A percentile compares a stretch with the other conserved stretches of the same genome.
Evolutionary conservation across 768 basidiomycete genomes (phyloP).

Genomic region (Glaciozyma martinii): DNA sequence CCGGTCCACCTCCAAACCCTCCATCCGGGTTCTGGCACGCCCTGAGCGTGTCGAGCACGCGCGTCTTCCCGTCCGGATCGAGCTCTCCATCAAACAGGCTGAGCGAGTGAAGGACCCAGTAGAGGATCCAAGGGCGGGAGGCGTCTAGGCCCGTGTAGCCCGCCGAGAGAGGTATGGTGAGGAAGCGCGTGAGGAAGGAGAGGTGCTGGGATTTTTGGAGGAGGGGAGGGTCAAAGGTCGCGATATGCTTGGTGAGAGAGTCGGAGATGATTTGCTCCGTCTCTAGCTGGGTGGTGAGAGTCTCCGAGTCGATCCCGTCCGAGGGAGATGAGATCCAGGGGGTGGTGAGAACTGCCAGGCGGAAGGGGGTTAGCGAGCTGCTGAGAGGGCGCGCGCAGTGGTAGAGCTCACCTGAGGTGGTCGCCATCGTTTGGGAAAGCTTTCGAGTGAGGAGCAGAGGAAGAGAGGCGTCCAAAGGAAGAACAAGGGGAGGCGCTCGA

Average conservation of each 20-base stretch:
- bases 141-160: slow-evolving; percentile 81
- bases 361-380: no score
- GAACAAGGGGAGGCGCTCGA: no score
- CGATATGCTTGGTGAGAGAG: slow-evolving; percentile 8
- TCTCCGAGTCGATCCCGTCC: slow-evolving; percentile 18
- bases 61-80: slow-evolving; percentile 6
- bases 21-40: slow-evolving; percentile 75
- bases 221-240: neutral
- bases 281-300: slow-evolving; percentile 13
- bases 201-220: slow-evolving; percentile 10
- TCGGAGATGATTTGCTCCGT: slow-evolving; percentile 17
- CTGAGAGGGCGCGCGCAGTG: no score
- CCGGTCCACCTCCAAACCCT: slow-evolving; percentile 85
- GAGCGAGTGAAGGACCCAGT: slow-evolving; percentile 83
- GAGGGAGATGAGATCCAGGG: slow-evolving; percentile 21
- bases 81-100: slow-evolving; percentile 43
- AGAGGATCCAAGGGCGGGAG: slow-evolving; percentile 88
- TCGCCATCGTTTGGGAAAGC: no score
- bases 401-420: no score
- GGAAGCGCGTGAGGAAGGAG: slow-evolving; percentile 60
- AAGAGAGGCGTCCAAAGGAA: no score
- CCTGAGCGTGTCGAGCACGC: slow-evolving; percentile 65
- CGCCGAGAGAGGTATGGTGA: slow-evolving; percentile 64
- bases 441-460: no score
- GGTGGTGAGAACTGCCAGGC: slow-evolving; percentile 18